Evolutionary conservation across 345 rosid species (phyloP), one percentile per base, ranked within the genome.

Genomic region (Hypericum perforatum): DNA sequence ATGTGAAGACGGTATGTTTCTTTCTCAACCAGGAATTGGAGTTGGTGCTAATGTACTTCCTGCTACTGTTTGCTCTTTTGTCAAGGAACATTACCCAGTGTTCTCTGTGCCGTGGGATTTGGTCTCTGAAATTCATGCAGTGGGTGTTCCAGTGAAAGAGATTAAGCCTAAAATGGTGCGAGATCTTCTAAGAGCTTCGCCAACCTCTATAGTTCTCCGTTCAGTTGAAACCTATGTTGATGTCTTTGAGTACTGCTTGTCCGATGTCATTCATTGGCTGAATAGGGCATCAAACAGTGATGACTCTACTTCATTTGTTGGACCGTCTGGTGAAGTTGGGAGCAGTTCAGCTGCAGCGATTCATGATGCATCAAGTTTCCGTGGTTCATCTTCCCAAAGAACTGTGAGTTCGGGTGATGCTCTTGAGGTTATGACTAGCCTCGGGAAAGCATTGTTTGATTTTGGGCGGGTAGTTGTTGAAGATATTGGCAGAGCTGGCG

Each of bases 131-230:
- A 76, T 90, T 56, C 89, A 86, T 66, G 86, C 84, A 0, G 77
- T 82, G 54, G 94, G 89, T 57, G 66, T 84, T 58, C 63, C 63
- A 43, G 78, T 84, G 68, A 74, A 74, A 65, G 95, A 86, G 81
- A 80, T 90, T 57, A 84, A 84, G 69, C 97, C 97, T 36, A 82
- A 84, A 74, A 90, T 90, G 95, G 97, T 90, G 42, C 79, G 97
- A 45, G 85, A 80, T 69, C 97, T 80, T 74, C 69, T 90, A 38
- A 71, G 72, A 70, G 67, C 56, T 54, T 76, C 77, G 48, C 79
- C 94, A 47, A 71, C 80, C 44, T 78, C 94, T 51, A 68, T 79
- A 49, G 88, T 76, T 73, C 88, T 86, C 62, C 85, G 70, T 10
- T 90, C 94, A 37, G 84, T 86, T 69, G 95, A 80, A 68, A 86